Percentiles rank a stretch among this genome's conserved stretches.
phyloP scores from a whole-genome alignment of 495 filamentous ascomycete species.

The Cladorrhinum samala region DNA sequence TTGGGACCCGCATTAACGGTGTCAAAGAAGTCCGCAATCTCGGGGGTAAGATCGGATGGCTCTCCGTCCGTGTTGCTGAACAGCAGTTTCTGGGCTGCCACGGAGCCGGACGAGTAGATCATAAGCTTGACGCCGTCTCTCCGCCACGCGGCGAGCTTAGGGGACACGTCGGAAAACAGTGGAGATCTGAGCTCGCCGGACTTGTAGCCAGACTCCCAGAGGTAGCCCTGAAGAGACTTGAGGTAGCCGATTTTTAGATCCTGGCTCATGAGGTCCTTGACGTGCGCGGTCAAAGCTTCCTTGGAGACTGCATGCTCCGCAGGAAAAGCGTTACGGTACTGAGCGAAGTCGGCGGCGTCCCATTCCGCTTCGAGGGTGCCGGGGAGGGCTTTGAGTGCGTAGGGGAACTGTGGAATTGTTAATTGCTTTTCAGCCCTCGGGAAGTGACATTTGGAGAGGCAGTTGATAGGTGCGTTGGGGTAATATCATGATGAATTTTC shows the following conservation, averaged over 20 bases:
- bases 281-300: conserved; percentile 48
- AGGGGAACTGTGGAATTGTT: conserved; percentile 53
- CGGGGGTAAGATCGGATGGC: conserved; percentile 48
- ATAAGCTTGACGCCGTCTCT: conserved; percentile 42
- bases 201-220: conserved; percentile 61
- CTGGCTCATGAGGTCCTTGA: conserved; percentile 55
- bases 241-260: conserved; percentile 65
- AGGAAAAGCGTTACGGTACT: conserved; percentile 59
- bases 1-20: conserved; percentile 70
- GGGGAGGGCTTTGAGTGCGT: conserved; percentile 57
- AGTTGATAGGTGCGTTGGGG: too few species aligned
- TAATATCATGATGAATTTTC: too few species aligned
- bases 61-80: conserved; percentile 57
- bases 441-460: neutral
- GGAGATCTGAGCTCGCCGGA: conserved; percentile 56
- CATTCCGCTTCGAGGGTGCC: conserved; percentile 52
- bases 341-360: conserved; percentile 49
- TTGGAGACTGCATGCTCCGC: conserved; percentile 45
- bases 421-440: neutral
- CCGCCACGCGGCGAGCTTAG: conserved; percentile 48
- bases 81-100: conserved; percentile 64
- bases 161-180: conserved; percentile 61
- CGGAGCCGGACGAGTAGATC: conserved; percentile 68
- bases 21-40: conserved; percentile 59
- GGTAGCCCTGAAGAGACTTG: conserved; percentile 66